A percentile compares a stretch with the other conserved stretches of the same genome.
These are phyloP conservation scores for Cordyceps javanica DNA, from an alignment of 2,329 filamentous ascomycete species.

Conservation along the genomic window DNA sequence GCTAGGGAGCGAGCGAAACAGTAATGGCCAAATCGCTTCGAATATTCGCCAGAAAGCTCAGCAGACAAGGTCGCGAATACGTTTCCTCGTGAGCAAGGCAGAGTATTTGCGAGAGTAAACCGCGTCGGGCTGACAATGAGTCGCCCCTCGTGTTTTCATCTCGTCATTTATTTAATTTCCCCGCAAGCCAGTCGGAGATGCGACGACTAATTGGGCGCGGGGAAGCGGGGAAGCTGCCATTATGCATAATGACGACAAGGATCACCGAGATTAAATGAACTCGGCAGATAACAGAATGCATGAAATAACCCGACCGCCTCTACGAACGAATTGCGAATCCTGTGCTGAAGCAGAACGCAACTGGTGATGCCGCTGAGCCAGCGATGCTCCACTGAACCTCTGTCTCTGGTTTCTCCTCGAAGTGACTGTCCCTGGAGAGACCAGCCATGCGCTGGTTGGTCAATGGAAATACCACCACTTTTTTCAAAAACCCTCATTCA, in stretches of 20 bases:
- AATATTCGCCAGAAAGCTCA: background rate
- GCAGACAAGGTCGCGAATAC: too few species aligned
- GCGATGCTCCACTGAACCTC: too few species aligned
- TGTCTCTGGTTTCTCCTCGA: too few species aligned
- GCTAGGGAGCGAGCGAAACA: too few species aligned
- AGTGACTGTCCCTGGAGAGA: too few species aligned
- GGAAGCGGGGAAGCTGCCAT: constrained; percentile 3
- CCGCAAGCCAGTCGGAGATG: constrained; percentile 8
- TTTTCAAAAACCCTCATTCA: background rate
- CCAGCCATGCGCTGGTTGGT: too few species aligned
- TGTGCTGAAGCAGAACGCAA: background rate
- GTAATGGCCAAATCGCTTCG: too few species aligned
- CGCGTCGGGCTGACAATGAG: background rate
- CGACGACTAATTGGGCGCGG: too few species aligned
- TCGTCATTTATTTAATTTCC: background rate
- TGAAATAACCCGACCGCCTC: too few species aligned
- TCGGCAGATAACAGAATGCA: too few species aligned
- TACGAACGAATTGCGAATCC: background rate
- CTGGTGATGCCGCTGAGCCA: background rate
- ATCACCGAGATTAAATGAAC: background rate
- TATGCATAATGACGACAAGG: background rate
- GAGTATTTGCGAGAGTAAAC: background rate
- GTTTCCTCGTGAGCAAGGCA: too few species aligned
- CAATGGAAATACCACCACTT: too few species aligned
- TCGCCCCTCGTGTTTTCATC: background rate